Evolutionary conservation across 2,329 filamentous ascomycete genomes (phyloP).

Genomic region (Pestalotiopsis fici): DNA sequence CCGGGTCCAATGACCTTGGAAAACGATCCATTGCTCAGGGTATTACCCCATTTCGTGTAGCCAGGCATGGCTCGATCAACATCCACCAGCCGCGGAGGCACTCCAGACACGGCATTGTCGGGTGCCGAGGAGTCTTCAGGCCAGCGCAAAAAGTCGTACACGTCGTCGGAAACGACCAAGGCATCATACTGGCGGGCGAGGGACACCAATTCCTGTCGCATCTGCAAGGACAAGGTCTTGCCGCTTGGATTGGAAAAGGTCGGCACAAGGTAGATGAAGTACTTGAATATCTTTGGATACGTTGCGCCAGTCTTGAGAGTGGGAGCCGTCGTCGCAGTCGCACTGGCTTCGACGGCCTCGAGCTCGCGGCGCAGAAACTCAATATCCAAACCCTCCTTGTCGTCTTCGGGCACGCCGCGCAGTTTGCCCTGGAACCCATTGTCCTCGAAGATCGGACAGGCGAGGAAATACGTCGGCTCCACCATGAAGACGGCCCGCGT

Average conservation of each 20-base stretch:
- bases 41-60: slow-evolving; percentile 62
- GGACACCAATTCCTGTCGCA: slow-evolving; percentile 57
- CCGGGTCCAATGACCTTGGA: slow-evolving; percentile 66
- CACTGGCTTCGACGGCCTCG: slow-evolving; percentile 13
- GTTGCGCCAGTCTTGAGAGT: slow-evolving; percentile 49
- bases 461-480: slow-evolving; percentile 66
- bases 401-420: slow-evolving; percentile 62
- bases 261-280: slow-evolving; percentile 69
- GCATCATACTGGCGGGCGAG: slow-evolving; percentile 66
- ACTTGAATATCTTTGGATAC: slow-evolving; percentile 37
- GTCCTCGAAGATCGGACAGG: slow-evolving; percentile 67
- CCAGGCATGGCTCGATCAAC: slow-evolving; percentile 59
- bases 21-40: slow-evolving; percentile 65
- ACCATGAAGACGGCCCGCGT: slow-evolving; percentile 68
- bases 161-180: slow-evolving; percentile 68
- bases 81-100: slow-evolving; percentile 58
- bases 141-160: slow-evolving; percentile 73
- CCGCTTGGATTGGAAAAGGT: slow-evolving; percentile 71
- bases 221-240: slow-evolving; percentile 60
- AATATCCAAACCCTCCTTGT: slow-evolving; percentile 61
- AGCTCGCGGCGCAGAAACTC: slow-evolving; percentile 51
- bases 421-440: slow-evolving; percentile 59
- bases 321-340: slow-evolving; percentile 8
- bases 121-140: slow-evolving; percentile 13
- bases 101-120: background rate